Evolutionary conservation across 2,329 filamentous ascomycete genomes (phyloP), one percentile per base, ranked within the genome.

Genomic region (Clathrospora elynae): DNA sequence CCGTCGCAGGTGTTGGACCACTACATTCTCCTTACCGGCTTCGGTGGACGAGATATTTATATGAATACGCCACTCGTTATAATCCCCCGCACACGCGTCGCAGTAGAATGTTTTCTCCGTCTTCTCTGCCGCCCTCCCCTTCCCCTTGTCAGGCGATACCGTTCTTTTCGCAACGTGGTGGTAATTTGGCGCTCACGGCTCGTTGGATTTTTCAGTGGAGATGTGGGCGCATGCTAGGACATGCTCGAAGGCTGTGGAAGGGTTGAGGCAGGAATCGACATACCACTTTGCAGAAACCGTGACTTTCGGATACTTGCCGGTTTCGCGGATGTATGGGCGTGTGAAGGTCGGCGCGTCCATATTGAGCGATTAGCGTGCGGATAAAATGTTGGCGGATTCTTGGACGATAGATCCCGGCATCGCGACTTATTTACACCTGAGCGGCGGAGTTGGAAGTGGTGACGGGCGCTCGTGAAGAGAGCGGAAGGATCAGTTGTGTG

Each of bases 171-270:
- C 14, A 10, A 45, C 9, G 22, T 47, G 34, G 9, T 42, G 19
- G 24, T 42, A 55, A 16, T 55, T 55, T 6, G 40, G 45, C 2
- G 51, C 51, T n/a, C 51, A 52, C 2, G 36, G 32, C 20, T 49
- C 39, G 7, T 41, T 16, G 1, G 45, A 19, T 13, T 13, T 18
- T 4, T 17, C n/a, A 1, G 49, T 49, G 1, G 24, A 22, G 14
- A 55, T 18, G 20, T 52, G 49, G 2, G 42, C 39, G 25, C 51
- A 55, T 6, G 7, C 11, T 4, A 55, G 24, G 2, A 49, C 14
- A n/a, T 55, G 51, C 16, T 55, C 46, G 34, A 12, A 45, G 2
- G 35, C 28, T 18, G 35, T 28, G 2, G 36, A 37, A 2, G 31
- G 8, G 2, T 37, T 35, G 5, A 23, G 14, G 9, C 49, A 55